Percentiles rank a stretch among this genome's conserved stretches.
Conservation (phyloP, 176 grass and related monocot species). For the Phoenix roebelenii region DNA sequence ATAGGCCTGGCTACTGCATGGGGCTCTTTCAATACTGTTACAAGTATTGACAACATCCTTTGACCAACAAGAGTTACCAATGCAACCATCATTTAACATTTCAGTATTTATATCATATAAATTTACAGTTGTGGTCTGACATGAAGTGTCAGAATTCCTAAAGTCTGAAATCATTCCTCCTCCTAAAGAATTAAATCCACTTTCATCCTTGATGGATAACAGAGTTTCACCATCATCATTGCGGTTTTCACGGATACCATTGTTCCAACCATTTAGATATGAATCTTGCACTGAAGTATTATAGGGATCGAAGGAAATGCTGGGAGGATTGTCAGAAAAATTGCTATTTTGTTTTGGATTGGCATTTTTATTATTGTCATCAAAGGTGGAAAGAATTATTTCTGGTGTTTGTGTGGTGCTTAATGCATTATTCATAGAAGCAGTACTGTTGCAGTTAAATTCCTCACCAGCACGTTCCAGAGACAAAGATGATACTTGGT, state of each 20-base stretch:
- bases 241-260: constrained; percentile 17
- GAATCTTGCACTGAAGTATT: constrained; percentile 15
- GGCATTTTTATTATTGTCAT: not conserved
- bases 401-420: not conserved
- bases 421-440: constrained; percentile 17
- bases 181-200: constrained; percentile 15
- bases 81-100: constrained; percentile 15
- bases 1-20: constrained; percentile 7
- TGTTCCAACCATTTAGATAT: constrained; percentile 32
- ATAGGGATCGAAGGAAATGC: constrained; percentile 12
- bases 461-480: constrained; percentile 19
- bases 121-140: not conserved
- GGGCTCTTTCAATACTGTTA: constrained; percentile 10
- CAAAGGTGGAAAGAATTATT: constrained; percentile 1
- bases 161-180: not conserved
- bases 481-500: constrained; percentile 19
- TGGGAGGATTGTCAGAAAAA: constrained; percentile 3
- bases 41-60: constrained; percentile 21
- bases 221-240: constrained; percentile 12
- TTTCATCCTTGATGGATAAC: constrained; percentile 25
- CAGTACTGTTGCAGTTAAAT: constrained; percentile 14
- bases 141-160: not conserved
- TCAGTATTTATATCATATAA: constrained; percentile 24
- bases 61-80: not conserved
- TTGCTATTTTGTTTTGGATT: not conserved